phyloP scores from a whole-genome alignment of 2,329 filamentous ascomycete species.

The Ophiostoma populinum region DNA sequence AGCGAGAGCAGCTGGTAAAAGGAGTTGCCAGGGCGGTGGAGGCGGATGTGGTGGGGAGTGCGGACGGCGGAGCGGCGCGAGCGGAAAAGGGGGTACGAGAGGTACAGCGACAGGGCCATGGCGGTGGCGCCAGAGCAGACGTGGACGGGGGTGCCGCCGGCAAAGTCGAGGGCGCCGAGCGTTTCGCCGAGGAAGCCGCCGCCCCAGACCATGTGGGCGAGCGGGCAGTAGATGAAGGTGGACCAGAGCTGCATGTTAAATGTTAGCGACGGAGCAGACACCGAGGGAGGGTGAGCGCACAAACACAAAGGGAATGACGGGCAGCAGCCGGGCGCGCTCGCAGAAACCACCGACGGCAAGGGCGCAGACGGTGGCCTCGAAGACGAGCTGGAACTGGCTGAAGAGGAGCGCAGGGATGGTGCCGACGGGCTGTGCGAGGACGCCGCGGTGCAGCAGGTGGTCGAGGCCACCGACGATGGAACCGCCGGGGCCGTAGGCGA shows the following conservation, averaged over 20 bases:
- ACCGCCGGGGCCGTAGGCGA: slow-evolving; percentile 70
- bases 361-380: slow-evolving; percentile 8
- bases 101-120: slow-evolving; percentile 93
- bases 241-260: slow-evolving; percentile 48
- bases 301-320: slow-evolving; percentile 7
- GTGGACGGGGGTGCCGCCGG: slow-evolving; percentile 83
- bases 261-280: neutral
- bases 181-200: slow-evolving; percentile 73
- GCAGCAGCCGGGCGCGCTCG: slow-evolving; percentile 4
- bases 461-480: slow-evolving; percentile 73
- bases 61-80: slow-evolving; percentile 51
- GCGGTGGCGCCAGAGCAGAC: slow-evolving; percentile 86
- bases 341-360: slow-evolving; percentile 7
- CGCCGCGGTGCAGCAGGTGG: slow-evolving; percentile 75
- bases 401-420: slow-evolving; percentile 88
- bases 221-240: slow-evolving; percentile 87
- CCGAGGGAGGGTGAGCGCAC: neutral
- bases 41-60: slow-evolving; percentile 4
- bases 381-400: slow-evolving; percentile 48
- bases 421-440: slow-evolving; percentile 79
- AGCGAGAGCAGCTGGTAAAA: slow-evolving; percentile 47
- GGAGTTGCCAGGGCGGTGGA: slow-evolving; percentile 6
- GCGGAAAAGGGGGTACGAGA: slow-evolving; percentile 50
- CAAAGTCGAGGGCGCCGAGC: slow-evolving; percentile 87
- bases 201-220: slow-evolving; percentile 88